phyloP scores from a whole-genome alignment of 805 yeast genomes.

The Candida odintsovae region DNA sequence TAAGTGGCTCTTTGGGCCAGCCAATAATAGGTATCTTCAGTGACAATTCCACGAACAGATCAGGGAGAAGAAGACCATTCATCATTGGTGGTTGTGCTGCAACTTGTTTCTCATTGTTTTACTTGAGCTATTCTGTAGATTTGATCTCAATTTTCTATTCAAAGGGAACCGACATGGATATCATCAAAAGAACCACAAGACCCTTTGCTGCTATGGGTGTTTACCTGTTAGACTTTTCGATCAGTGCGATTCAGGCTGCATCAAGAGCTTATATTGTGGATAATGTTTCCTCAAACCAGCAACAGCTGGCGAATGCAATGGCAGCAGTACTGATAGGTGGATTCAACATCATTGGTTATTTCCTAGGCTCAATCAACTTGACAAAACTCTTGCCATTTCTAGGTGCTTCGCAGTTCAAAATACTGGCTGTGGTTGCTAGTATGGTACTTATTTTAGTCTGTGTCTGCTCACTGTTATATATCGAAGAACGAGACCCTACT shows the following conservation, averaged over 20 bases:
- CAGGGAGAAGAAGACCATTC: slow-evolving; percentile 54
- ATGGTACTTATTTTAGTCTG: slow-evolving; percentile 36
- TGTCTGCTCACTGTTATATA: slow-evolving; percentile 21
- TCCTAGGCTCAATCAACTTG: slow-evolving; percentile 44
- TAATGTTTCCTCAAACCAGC: slow-evolving; percentile 51
- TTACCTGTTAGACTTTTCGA: slow-evolving; percentile 50
- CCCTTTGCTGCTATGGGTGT: slow-evolving; percentile 50
- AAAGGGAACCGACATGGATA: slow-evolving; percentile 14
- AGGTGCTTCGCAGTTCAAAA: slow-evolving; percentile 47
- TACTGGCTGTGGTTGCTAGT: slow-evolving; percentile 38
- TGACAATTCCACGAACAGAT: slow-evolving; percentile 39
- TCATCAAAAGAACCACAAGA: slow-evolving; percentile 29
- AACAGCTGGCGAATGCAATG: slow-evolving; percentile 58
- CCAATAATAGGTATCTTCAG: slow-evolving; percentile 57
- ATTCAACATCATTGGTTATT: slow-evolving; percentile 54
- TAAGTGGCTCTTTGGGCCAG: slow-evolving; percentile 58
- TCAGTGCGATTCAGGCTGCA: slow-evolving; percentile 54
- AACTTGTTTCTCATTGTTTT: slow-evolving; percentile 39
- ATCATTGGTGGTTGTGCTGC: slow-evolving; percentile 49
- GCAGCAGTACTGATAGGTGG: slow-evolving; percentile 59
- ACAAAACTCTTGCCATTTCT: slow-evolving; percentile 30
- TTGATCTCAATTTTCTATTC: slow-evolving; percentile 31
- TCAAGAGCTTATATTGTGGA: slow-evolving; percentile 58
- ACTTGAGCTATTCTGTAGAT: slow-evolving; percentile 39
- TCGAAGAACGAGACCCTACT: slow-evolving; percentile 46